Conservation (phyloP, 208 protist genomes). For the Willaertia magna region DNA sequence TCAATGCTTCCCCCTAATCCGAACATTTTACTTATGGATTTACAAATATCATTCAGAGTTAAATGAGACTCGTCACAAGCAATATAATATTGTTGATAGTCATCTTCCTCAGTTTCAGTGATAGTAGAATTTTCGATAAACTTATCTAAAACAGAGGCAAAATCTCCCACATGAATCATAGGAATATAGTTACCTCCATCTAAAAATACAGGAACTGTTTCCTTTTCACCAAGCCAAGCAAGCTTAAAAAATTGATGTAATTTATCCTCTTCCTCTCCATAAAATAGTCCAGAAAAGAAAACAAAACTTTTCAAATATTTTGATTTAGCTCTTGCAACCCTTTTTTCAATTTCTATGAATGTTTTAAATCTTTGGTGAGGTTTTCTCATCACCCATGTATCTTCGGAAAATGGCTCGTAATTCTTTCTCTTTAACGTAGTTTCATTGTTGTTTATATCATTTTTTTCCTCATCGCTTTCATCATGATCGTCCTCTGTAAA, state of each 20-base stretch:
- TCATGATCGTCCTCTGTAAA: conserved; percentile 8
- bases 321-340: conserved; percentile 59
- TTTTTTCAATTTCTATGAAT: conserved; percentile 74
- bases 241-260: conserved; percentile 68
- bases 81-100: conserved; percentile 66
- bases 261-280: conserved; percentile 67
- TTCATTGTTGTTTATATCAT: neutral
- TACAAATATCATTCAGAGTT: conserved; percentile 51
- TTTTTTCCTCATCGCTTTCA: neutral
- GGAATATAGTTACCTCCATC: conserved; percentile 64
- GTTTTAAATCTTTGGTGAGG: conserved; percentile 72
- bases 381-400: conserved; percentile 74
- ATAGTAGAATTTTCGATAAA: conserved; percentile 27
- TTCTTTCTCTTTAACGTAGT: neutral
- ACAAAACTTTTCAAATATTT: conserved; percentile 66
- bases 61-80: conserved; percentile 55
- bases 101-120: conserved; percentile 39
- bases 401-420: conserved; percentile 65
- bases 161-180: conserved; percentile 73
- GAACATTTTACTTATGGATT: conserved; percentile 57
- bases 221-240: conserved; percentile 53
- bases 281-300: conserved; percentile 64
- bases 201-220: conserved; percentile 62
- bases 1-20: conserved; percentile 40
- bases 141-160: conserved; percentile 57